These are phyloP conservation scores for Macrophomina phaseolina DNA, from an alignment of 2,329 filamentous ascomycete species.

Conservation along the genomic window DNA sequence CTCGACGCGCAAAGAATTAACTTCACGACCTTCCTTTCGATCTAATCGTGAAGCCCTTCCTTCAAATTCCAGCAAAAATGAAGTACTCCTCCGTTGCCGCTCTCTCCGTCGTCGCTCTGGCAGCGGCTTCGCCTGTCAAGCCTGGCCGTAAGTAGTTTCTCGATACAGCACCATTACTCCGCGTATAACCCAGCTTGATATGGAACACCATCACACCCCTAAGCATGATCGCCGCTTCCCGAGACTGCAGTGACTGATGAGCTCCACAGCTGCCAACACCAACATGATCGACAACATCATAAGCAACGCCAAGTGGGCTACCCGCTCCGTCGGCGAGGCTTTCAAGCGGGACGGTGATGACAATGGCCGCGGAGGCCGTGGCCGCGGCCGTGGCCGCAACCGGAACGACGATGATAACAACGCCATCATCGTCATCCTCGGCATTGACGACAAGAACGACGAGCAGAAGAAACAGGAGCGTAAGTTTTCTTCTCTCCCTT, in stretches of 20 bases:
- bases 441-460: slow-evolving; percentile 1
- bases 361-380: neutral
- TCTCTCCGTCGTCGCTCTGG: slow-evolving; percentile 34
- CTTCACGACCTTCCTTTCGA: slow-evolving; percentile 16
- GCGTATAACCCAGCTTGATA: too few species aligned
- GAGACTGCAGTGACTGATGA: too few species aligned
- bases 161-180: slow-evolving; percentile 13
- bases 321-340: neutral
- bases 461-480: slow-evolving; percentile 12
- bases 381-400: neutral
- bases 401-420: neutral
- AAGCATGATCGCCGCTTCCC: too few species aligned
- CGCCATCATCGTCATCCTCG: slow-evolving; percentile 16
- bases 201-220: too few species aligned
- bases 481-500: neutral
- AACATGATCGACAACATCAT: neutral
- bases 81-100: slow-evolving; percentile 34
- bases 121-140: slow-evolving; percentile 34
- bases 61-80: slow-evolving; percentile 30
- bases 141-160: slow-evolving; percentile 32
- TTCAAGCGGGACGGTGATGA: neutral
- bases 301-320: neutral
- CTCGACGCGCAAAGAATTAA: slow-evolving; percentile 5
- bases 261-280: slow-evolving; percentile 7
- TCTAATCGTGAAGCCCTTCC: neutral